Evolutionary conservation across 805 yeast genomes (phyloP), one percentile per base, ranked within the genome.

Genomic region (Zygoascus biomembranicola): DNA sequence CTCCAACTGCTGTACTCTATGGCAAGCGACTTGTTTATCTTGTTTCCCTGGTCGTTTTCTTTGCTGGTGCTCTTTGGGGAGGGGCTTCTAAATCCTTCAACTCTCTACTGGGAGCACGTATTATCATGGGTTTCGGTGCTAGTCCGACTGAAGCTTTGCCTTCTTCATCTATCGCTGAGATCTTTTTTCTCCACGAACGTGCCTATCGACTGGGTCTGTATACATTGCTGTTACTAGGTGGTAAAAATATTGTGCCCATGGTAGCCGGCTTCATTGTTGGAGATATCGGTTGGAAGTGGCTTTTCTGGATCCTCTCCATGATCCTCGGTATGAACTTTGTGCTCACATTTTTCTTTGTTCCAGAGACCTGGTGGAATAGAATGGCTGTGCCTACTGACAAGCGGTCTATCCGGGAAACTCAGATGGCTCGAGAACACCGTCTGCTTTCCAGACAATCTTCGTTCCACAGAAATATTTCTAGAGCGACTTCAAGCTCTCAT

Each of bases 331-430:
- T 70, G 42, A 69, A 73, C 58, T 68, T 78, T 35, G 59, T 74
- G 1, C 64, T 74, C 31, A 75, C 79, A 13, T 75, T 73, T 53
- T 61, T 81, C 11, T 80, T 80, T 62, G 84, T 79, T 19, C 86
- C 85, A 2, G 86, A 81, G 54, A 81, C 86, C 1, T 81, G 78
- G 66, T 81, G 83, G 82, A 79, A 77, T 55, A 70, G 86, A 53
- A 63, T 77, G 0, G 82, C 84, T 5, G 69, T 72, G 1, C 77
- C 76, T 1, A 78, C 77, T 16, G 70, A 69, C 57, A 75, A 77
- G 58, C 66, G 78, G 55, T 76, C 81, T 2, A 59, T 67, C 19
- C 65, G 67, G 52, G 85, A 80, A 64, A 71, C 81, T 2, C 68
- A 68, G 47, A 69, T 69, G 19, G 85, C 83, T 1, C 67, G 72